Conservation (phyloP, 1,139 yeast species). For the Kodamaea sp. region DNA sequence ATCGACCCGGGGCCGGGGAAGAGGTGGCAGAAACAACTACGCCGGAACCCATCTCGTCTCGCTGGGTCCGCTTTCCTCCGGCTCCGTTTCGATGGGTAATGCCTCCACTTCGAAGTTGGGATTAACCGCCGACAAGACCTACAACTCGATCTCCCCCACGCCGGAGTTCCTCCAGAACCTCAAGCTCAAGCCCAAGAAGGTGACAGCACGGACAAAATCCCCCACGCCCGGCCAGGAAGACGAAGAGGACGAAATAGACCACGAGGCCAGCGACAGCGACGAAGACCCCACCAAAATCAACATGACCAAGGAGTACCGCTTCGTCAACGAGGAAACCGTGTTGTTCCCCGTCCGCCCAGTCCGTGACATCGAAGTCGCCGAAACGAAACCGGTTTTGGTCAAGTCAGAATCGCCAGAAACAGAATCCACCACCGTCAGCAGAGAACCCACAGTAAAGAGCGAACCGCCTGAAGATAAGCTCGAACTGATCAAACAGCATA, state of each 20-base stretch:
- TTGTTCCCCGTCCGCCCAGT: slow-evolving; percentile 48
- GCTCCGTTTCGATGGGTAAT: slow-evolving; percentile 52
- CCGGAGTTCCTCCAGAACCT: slow-evolving; percentile 44
- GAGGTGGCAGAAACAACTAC: slow-evolving; percentile 48
- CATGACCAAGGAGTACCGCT: slow-evolving; percentile 60
- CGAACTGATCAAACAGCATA: slow-evolving; percentile 26
- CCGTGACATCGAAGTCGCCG: slow-evolving; percentile 26
- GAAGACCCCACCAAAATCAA: slow-evolving; percentile 52
- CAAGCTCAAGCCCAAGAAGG: slow-evolving; percentile 24
- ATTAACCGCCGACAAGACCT: slow-evolving; percentile 29
- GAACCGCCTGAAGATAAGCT: slow-evolving; percentile 34
- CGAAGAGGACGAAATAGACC: slow-evolving; percentile 19
- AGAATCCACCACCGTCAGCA: slow-evolving; percentile 22
- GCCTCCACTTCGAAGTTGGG: slow-evolving; percentile 29
- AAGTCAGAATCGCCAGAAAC: slow-evolving; percentile 16
- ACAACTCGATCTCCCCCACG: slow-evolving; percentile 29
- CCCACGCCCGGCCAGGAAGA: slow-evolving; percentile 9
- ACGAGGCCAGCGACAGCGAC: slow-evolving; percentile 36
- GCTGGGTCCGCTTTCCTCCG: slow-evolving; percentile 72
- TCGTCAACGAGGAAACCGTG: slow-evolving; percentile 48
- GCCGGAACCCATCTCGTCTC: slow-evolving; percentile 70
- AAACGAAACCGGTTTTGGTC: slow-evolving; percentile 6
- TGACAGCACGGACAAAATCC: slow-evolving; percentile 13
- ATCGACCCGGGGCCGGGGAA: slow-evolving; percentile 31
- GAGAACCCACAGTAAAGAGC: slow-evolving; percentile 37